Base-by-base conservation (phyloP, 371 early-diverging fungal genomes). In the Mucor plumbeus region DNA sequence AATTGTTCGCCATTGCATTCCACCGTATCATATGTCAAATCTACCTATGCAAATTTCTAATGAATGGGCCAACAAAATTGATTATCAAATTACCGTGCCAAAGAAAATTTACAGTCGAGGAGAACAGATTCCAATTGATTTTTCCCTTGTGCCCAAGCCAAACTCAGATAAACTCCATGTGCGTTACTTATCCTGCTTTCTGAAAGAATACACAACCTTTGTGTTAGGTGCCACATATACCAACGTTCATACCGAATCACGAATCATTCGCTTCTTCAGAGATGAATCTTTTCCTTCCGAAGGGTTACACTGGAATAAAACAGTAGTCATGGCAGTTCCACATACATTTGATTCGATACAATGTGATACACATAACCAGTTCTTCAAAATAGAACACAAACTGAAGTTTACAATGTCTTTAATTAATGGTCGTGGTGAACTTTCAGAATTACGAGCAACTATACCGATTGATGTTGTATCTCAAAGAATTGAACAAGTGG, bases 131-230 rank as follows among this genome's bases (percentile, higher is more conserved):
- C 65, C 74, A 36, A 70, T 81, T 9, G 61, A 76, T 14, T 63
- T 80, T 31, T 58, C 54, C 34, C 54, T 80, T 6, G 35, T 54
- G 19, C 77, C 80, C 11, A 61, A 65, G 10, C 58, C 57, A 5
- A 50, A 41, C 56, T n/a, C 56, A 33, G 61, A 48, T 19, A 71
- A 64, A 26, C 36, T 68, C 31, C 72, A 68, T 21, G 65, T 83
- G 4, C 81, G 79, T 5, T 68, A 73, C 50, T 26, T 83, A 1
- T 69, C 72, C 4, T 72, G 70, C 54, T 67, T 77, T 17, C 63
- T 83, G n/a, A 83, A 80, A 62, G 83, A 83, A 61, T 79, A 77
- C 56, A 69, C 65, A 9, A 71, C 75, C 1, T 70, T 69, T 44
- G 57, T 63, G n/a, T 38, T 57, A 11, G 50, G 54, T 48, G 44